Conservation (phyloP, 768 basidiomycete genomes). For the Mycena chlorophos region DNA sequence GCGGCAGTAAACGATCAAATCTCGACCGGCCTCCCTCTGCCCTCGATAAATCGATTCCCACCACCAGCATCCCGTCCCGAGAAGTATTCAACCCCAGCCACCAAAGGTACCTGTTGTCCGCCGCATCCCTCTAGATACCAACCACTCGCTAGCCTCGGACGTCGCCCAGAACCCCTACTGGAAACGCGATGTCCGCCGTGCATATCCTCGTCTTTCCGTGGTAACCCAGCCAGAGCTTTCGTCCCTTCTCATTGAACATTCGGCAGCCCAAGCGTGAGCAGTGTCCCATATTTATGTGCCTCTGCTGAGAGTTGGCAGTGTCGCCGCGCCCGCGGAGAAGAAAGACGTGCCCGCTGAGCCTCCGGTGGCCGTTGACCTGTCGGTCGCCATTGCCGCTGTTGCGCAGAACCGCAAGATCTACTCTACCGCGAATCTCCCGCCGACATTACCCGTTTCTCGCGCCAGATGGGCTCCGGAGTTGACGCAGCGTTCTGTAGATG, state of each 20-base stretch:
- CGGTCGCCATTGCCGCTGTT: slow-evolving; percentile 70
- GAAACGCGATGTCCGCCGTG: slow-evolving; percentile 92
- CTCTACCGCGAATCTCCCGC: slow-evolving; percentile 67
- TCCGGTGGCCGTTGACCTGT: slow-evolving; percentile 56
- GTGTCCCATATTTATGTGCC: slow-evolving; percentile 30
- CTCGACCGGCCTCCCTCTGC: slow-evolving; percentile 83
- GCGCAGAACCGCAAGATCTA: slow-evolving; percentile 58
- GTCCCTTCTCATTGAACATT: slow-evolving; percentile 77
- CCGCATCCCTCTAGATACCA: background rate
- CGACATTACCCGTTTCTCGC: slow-evolving; percentile 64
- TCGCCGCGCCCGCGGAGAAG: slow-evolving; percentile 29
- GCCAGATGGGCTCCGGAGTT: slow-evolving; percentile 74
- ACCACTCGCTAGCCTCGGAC: slow-evolving; percentile 62
- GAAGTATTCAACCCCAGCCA: slow-evolving; percentile 83
- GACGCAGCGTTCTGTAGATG: slow-evolving; percentile 80
- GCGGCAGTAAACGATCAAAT: slow-evolving; percentile 87
- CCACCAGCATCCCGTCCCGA: slow-evolving; percentile 89
- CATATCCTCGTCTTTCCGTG: slow-evolving; percentile 89
- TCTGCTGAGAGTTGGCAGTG: slow-evolving; percentile 12
- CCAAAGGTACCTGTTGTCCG: slow-evolving; percentile 60
- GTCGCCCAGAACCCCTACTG: slow-evolving; percentile 90
- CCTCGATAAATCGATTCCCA: slow-evolving; percentile 72
- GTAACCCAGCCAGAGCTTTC: slow-evolving; percentile 85
- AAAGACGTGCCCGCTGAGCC: slow-evolving; percentile 47
- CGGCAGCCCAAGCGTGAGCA: slow-evolving; percentile 59